Conservation (phyloP, 805 yeast species). For the Wickerhamomyces ciferrii region DNA sequence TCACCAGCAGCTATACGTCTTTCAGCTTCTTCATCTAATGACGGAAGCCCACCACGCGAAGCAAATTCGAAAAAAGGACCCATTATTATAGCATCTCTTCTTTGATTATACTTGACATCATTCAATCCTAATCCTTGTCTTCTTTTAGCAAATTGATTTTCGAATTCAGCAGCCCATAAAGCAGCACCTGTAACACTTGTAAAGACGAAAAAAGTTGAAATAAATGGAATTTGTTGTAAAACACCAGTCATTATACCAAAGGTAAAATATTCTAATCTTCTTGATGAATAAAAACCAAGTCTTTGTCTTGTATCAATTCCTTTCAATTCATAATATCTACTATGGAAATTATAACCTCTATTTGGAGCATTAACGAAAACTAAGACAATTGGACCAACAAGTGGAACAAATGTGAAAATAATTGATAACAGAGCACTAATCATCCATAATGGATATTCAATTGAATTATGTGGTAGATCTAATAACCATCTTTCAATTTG, state of each 20-base stretch:
- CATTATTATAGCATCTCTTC: constrained; percentile 1
- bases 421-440: constrained; percentile 30
- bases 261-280: constrained; percentile 35
- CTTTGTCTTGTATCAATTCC: constrained; percentile 40
- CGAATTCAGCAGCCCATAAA: constrained; percentile 49
- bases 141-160: constrained; percentile 8
- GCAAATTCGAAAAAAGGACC: no score
- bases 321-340: constrained; percentile 52
- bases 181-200: constrained; percentile 63
- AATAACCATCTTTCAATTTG: constrained; percentile 26
- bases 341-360: constrained; percentile 46
- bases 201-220: constrained; percentile 48
- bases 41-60: no score
- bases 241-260: constrained; percentile 49
- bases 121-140: not conserved
- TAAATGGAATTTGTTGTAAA: constrained; percentile 49
- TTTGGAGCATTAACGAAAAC: constrained; percentile 47
- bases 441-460: constrained; percentile 35
- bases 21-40: no score
- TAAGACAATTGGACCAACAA: constrained; percentile 52
- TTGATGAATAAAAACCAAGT: constrained; percentile 28
- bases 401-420: constrained; percentile 43
- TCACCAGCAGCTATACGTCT: no score
- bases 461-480: constrained; percentile 28
- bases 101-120: not conserved